phyloP scores from a whole-genome alignment of 2,329 filamentous ascomycete genomes.

The Epichloe coenophiala region DNA sequence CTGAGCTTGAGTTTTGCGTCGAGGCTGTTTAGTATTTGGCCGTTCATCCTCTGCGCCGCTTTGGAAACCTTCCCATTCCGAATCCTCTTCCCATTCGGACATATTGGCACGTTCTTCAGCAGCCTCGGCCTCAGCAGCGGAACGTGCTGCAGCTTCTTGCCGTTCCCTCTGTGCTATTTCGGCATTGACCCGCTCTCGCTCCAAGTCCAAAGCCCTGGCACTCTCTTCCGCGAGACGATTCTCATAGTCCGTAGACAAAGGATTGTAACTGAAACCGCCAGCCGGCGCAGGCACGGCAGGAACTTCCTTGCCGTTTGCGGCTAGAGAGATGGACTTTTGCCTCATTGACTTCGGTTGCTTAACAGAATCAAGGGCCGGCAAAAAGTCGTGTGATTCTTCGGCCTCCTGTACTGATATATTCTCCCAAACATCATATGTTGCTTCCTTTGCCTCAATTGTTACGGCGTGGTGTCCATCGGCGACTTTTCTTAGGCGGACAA shows the following conservation, averaged over 20 bases:
- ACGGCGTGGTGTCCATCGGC: slow-evolving; percentile 57
- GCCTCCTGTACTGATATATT: slow-evolving; percentile 28
- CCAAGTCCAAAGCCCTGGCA: slow-evolving; percentile 63
- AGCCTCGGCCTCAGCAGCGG: slow-evolving; percentile 62
- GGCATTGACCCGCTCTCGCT: slow-evolving; percentile 57
- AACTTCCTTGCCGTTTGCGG: slow-evolving; percentile 67
- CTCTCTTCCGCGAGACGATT: slow-evolving; percentile 61
- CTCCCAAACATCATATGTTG: slow-evolving; percentile 69
- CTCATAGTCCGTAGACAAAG: slow-evolving; percentile 75
- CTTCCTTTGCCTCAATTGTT: slow-evolving; percentile 42
- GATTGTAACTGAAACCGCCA: slow-evolving; percentile 87
- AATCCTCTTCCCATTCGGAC: slow-evolving; percentile 72
- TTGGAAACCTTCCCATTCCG: slow-evolving; percentile 80
- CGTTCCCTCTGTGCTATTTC: slow-evolving; percentile 54
- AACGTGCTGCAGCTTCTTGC: slow-evolving; percentile 53
- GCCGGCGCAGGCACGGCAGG: slow-evolving; percentile 68
- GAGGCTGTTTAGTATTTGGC: slow-evolving; percentile 51
- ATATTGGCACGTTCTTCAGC: slow-evolving; percentile 52
- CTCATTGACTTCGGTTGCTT: slow-evolving; percentile 65
- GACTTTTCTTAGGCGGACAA: slow-evolving; percentile 61
- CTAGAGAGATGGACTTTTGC: slow-evolving; percentile 64
- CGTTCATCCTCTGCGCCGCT: slow-evolving; percentile 62
- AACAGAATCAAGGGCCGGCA: slow-evolving; percentile 51
- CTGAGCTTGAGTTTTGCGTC: slow-evolving; percentile 75
- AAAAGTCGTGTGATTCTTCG: slow-evolving; percentile 39